Percentiles rank a stretch among this genome's conserved stretches.
phyloP scores from a whole-genome alignment of 805 yeast species.

The Wickerhamomyces ciferrii region DNA sequence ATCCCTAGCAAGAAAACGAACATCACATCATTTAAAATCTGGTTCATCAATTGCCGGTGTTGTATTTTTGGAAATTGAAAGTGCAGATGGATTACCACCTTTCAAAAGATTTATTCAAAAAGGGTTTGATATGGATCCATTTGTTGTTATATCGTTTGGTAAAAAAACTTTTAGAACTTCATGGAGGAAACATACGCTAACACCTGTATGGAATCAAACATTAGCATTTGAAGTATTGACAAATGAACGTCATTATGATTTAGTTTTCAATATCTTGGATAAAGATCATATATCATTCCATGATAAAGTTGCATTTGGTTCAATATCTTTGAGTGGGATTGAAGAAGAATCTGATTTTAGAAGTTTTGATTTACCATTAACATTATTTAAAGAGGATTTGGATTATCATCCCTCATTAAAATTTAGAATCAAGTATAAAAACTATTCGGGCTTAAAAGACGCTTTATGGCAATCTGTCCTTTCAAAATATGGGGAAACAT shows the following conservation, averaged over 20 bases:
- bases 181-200: slow-evolving; percentile 74
- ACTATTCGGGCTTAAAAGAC: slow-evolving; percentile 58
- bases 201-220: slow-evolving; percentile 78
- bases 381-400: slow-evolving; percentile 17
- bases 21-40: neutral
- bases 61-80: slow-evolving; percentile 66
- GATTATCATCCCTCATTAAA: slow-evolving; percentile 47
- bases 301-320: slow-evolving; percentile 70
- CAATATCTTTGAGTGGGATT: slow-evolving; percentile 50
- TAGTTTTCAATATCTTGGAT: slow-evolving; percentile 74
- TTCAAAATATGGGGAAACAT: slow-evolving; percentile 40
- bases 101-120: slow-evolving; percentile 57
- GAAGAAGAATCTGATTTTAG: slow-evolving; percentile 19
- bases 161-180: slow-evolving; percentile 82
- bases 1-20: neutral
- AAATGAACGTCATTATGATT: slow-evolving; percentile 58
- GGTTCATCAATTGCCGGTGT: slow-evolving; percentile 45
- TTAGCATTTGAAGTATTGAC: slow-evolving; percentile 72
- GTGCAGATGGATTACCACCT: slow-evolving; percentile 78
- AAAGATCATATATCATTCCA: slow-evolving; percentile 80
- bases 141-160: slow-evolving; percentile 87
- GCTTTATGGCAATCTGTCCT: slow-evolving; percentile 67
- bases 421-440: slow-evolving; percentile 58
- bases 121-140: slow-evolving; percentile 95
- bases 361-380: slow-evolving; percentile 31